Evolutionary conservation across 306 rosid species (phyloP), one percentile per base, ranked within the genome.

Genomic region (Cicer bijugum): DNA sequence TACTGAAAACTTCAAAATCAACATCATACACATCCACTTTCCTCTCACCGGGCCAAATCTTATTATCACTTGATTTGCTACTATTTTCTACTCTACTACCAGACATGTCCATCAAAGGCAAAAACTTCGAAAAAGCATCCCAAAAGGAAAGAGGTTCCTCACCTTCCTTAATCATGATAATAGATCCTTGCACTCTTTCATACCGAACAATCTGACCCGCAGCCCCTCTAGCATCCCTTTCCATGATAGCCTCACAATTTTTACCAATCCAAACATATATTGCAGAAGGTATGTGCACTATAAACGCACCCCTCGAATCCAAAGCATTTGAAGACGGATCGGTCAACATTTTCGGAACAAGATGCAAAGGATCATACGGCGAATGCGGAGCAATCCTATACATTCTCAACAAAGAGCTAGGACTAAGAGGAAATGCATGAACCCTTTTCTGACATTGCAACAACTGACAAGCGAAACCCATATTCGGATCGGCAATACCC

Each of bases 401-500:
- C 91, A 95, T 87, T 82, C 99, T 90, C 84, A 95, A 74, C 57
- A 95, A 76, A 53, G 99, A 95, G 81, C 97, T 95, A n/a, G 99
- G 99, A 77, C 99, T 95, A 76, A 95, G 97, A 19, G 99, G 99
- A 61, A 92, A 74, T 1, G 99, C 99, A 73, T 92, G 96, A 15
- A 95, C 99, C 87, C 99, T 89, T 83, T 95, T 95, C 75, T 95
- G 99, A 71, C 97, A 95, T 88, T 95, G 99, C 67, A 95, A 79
- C 71, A 95, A 83, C 70, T 95, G 99, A 77, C 99, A 95, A 70
- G 99, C 99, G 65, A 95, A 95, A 43, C 99, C 99, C 99, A 95
- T 92, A 80, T 95, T 95, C 2, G 99, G 99, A 81, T 95, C 99
- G 1, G 99, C 99, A 39, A 95, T 95, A 43, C 99, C 97, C 61